phyloP scores from a whole-genome alignment of 2,329 filamentous ascomycete species.

The Calonectria leucothoes region DNA sequence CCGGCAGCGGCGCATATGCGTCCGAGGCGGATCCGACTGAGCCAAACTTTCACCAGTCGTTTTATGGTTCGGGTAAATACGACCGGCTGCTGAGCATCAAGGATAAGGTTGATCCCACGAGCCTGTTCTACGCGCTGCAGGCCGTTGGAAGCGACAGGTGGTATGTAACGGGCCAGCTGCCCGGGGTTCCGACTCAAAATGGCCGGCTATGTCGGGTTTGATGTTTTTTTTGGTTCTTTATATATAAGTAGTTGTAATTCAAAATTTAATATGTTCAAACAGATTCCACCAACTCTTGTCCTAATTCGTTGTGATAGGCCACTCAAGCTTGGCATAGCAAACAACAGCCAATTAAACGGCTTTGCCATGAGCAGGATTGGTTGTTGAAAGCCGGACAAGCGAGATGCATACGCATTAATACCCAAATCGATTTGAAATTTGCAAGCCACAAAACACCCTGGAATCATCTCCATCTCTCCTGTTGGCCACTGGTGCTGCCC shows the following conservation, averaged over 20 bases:
- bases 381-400: no score
- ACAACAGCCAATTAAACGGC: no score
- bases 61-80: conserved; percentile 34
- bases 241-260: not conserved
- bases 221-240: not conserved
- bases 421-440: no score
- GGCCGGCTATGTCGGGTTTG: conserved; percentile 31
- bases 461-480: no score
- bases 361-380: no score
- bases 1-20: conserved; percentile 32
- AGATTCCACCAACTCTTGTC: no score
- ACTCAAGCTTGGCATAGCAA: no score
- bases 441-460: no score
- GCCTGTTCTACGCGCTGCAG: conserved; percentile 35
- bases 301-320: no score
- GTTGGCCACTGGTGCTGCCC: no score
- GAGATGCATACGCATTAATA: no score
- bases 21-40: conserved; percentile 37
- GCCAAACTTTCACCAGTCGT: conserved; percentile 37
- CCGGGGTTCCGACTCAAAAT: conserved; percentile 38
- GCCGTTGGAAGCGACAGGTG: conserved; percentile 36
- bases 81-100: conserved; percentile 32
- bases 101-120: conserved; percentile 29
- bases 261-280: not conserved
- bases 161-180: conserved; percentile 33